phyloP scores from a whole-genome alignment of 164 flowering plant genomes.

The Vitis cinerea region DNA sequence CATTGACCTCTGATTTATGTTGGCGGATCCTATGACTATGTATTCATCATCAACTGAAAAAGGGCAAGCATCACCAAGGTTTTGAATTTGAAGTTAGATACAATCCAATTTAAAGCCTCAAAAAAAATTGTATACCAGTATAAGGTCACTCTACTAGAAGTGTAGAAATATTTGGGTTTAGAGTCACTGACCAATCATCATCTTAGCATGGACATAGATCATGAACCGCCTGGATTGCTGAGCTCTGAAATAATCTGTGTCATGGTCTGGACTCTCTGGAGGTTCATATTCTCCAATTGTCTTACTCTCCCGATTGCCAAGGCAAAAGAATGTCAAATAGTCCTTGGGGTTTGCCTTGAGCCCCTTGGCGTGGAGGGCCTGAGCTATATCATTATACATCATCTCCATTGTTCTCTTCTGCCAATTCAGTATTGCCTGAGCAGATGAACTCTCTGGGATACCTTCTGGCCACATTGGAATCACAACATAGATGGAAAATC shows the following conservation, averaged over 20 bases:
- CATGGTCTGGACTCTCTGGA: constrained; percentile 48
- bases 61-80: neutral
- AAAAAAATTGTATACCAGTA: too few species aligned
- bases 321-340: constrained; percentile 67
- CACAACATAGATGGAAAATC: constrained; percentile 58
- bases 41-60: constrained; percentile 85
- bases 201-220: constrained; percentile 77
- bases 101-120: too few species aligned
- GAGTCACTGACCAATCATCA: constrained; percentile 67
- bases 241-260: constrained; percentile 50
- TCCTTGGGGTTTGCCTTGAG: constrained; percentile 49
- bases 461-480: constrained; percentile 88
- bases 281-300: constrained; percentile 51
- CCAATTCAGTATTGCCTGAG: constrained; percentile 68
- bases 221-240: constrained; percentile 65
- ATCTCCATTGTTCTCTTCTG: constrained; percentile 73
- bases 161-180: neutral
- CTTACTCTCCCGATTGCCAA: constrained; percentile 56
- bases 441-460: constrained; percentile 53
- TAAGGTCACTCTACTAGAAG: too few species aligned
- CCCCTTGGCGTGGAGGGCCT: constrained; percentile 45
- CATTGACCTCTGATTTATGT: constrained; percentile 85
- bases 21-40: constrained; percentile 83
- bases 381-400: constrained; percentile 63
- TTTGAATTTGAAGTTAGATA: neutral